phyloP scores from a whole-genome alignment of 2,329 filamentous ascomycete genomes.

The Paecilomyces fulvus region DNA sequence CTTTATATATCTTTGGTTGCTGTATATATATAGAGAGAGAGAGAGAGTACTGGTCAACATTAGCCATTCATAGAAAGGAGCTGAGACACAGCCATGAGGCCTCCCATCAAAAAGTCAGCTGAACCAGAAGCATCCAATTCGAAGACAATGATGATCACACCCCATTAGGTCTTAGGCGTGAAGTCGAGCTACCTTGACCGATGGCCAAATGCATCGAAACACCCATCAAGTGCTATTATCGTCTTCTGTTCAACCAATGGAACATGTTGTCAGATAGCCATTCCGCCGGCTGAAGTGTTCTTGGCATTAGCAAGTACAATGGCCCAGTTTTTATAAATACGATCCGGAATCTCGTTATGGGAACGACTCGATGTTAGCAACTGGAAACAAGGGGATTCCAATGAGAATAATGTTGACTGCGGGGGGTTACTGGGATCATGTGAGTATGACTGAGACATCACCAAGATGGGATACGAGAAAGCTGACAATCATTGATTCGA shows the following conservation, averaged over 20 bases:
- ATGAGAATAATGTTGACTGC: background rate
- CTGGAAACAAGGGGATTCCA: background rate
- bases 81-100: background rate
- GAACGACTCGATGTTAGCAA: background rate
- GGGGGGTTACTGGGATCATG: background rate
- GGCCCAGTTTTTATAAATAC: background rate
- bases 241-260: background rate
- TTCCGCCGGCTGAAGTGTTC: background rate
- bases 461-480: background rate
- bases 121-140: background rate
- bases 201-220: background rate
- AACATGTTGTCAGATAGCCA: background rate
- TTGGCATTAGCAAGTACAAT: background rate
- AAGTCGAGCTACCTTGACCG: background rate
- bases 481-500: background rate
- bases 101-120: background rate
- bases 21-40: background rate
- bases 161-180: background rate
- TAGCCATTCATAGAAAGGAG: background rate
- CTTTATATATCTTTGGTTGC: background rate
- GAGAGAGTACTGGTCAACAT: background rate
- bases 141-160: background rate
- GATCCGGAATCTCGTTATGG: background rate
- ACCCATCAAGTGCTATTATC: background rate
- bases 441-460: background rate